Evolutionary conservation across 2,329 filamentous ascomycete species (phyloP).

Genomic region (Didymella keratinophila): DNA sequence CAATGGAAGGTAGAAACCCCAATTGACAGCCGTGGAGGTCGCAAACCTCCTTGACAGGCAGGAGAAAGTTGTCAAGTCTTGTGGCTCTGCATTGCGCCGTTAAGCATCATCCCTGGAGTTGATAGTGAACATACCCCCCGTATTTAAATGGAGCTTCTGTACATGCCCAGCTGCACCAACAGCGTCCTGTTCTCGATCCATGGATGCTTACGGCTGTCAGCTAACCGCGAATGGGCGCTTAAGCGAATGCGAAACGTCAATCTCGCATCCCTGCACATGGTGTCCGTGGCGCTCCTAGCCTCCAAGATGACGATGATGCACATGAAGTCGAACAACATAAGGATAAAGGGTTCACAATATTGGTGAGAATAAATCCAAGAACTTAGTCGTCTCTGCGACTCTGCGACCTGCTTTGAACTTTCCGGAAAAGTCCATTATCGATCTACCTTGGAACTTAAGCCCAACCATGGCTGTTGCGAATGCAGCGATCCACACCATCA

Average conservation of each 20-base stretch:
- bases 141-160: not conserved
- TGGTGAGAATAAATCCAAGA: too few species aligned
- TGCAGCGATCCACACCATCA: constrained; percentile 2
- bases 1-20: not conserved
- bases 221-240: not conserved
- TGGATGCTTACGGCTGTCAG: not conserved
- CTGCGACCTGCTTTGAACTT: too few species aligned
- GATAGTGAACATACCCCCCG: not conserved
- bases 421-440: too few species aligned
- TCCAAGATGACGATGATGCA: constrained; percentile 3
- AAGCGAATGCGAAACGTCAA: constrained; percentile 7
- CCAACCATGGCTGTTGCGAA: not conserved
- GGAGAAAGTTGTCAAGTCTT: not conserved
- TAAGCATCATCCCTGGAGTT: not conserved
- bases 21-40: not conserved
- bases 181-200: too few species aligned
- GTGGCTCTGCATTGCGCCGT: not conserved
- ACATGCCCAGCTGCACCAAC: too few species aligned
- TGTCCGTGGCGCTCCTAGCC: constrained; percentile 8
- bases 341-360: too few species aligned
- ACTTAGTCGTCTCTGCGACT: too few species aligned
- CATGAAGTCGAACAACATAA: not conserved
- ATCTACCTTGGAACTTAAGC: too few species aligned
- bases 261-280: not conserved
- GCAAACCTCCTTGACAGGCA: not conserved